Evolutionary conservation across 371 early-diverging fungal genomes (phyloP).

Genomic region (Rhizopus arrhizus): DNA sequence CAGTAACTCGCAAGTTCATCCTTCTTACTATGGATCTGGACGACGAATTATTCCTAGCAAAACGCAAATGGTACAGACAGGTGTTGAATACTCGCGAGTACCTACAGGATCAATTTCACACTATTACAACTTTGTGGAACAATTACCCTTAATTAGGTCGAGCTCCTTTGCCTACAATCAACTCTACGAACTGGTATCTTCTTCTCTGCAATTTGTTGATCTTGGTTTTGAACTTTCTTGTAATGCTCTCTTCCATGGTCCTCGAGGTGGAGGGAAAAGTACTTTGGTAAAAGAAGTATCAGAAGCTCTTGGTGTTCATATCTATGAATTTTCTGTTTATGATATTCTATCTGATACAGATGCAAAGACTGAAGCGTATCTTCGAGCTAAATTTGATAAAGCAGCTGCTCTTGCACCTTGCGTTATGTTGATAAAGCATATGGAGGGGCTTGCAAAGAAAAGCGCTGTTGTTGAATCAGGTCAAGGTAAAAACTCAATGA

Average conservation of each 20-base stretch:
- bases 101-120: constrained; percentile 51
- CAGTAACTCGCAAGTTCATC: constrained; percentile 28
- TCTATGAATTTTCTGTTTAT: constrained; percentile 72
- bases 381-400: constrained; percentile 77
- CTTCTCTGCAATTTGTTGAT: constrained; percentile 77
- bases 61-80: constrained; percentile 69
- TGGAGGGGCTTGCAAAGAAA: constrained; percentile 80
- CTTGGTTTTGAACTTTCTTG: constrained; percentile 70
- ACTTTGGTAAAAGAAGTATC: constrained; percentile 66
- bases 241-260: constrained; percentile 77
- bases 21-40: constrained; percentile 44
- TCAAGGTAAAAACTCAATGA: constrained; percentile 48
- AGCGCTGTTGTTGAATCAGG: constrained; percentile 69
- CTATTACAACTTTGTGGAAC: constrained; percentile 37
- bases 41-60: constrained; percentile 60
- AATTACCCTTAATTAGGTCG: constrained; percentile 38
- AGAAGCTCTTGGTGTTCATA: constrained; percentile 75
- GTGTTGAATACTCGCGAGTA: constrained; percentile 65
- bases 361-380: constrained; percentile 72
- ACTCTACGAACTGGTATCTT: constrained; percentile 60
- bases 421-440: constrained; percentile 71
- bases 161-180: constrained; percentile 34
- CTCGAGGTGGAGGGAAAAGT: constrained; percentile 85
- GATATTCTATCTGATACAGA: constrained; percentile 82
- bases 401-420: constrained; percentile 82